These are phyloP conservation scores for Volvox africanus DNA, from an alignment of 139 green algal species.

Conservation along the genomic window DNA sequence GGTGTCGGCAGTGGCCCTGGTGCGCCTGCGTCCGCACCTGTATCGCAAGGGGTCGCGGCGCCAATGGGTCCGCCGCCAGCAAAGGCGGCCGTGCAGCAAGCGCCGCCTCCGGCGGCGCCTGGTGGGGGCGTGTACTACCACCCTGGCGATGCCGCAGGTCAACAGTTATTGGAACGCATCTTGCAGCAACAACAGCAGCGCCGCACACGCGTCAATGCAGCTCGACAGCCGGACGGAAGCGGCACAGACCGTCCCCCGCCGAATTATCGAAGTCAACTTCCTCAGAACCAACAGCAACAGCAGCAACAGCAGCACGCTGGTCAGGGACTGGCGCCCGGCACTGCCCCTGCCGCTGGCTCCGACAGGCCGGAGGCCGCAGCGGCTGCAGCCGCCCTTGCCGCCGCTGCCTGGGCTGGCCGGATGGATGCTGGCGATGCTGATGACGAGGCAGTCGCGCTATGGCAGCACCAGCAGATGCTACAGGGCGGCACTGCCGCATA, in stretches of 20 bases:
- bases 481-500: constrained; percentile 15
- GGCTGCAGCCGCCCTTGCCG: background rate
- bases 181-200: constrained; percentile 37
- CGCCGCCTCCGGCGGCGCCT: background rate
- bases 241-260: constrained; percentile 4
- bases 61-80: background rate
- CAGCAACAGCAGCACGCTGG: background rate
- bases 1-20: background rate
- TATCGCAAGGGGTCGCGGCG: background rate
- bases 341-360: background rate
- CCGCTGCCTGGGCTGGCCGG: background rate
- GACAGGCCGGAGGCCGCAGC: background rate
- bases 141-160: background rate
- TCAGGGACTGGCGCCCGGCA: background rate
- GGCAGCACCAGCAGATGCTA: constrained; percentile 20
- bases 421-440: background rate
- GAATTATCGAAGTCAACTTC: background rate
- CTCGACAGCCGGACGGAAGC: constrained; percentile 17
- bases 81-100: background rate
- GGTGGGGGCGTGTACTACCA: constrained; percentile 19
- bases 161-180: constrained; percentile 18
- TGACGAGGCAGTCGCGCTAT: background rate
- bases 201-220: background rate
- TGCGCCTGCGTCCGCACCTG: background rate
- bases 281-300: background rate